Conservation (phyloP, 495 filamentous ascomycete genomes). For the Lophiostoma macrostomum region DNA sequence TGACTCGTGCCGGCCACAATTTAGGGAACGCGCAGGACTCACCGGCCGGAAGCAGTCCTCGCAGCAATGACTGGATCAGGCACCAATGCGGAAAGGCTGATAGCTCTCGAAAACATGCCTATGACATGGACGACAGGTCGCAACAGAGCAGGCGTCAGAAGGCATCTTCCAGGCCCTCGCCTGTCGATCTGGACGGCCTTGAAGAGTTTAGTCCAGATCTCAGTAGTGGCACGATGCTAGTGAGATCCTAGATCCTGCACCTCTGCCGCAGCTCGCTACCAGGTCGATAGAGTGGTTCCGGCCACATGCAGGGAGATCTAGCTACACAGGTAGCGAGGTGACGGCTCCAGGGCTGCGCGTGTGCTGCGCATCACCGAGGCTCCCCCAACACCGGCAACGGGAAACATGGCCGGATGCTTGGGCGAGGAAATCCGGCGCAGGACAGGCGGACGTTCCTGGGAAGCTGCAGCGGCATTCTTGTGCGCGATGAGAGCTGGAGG, state of each 20-base stretch:
- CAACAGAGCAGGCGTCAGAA: constrained; percentile 9
- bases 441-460: too few relatives aligned
- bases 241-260: constrained; percentile 12
- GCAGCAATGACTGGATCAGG: too few relatives aligned
- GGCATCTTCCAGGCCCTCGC: constrained; percentile 17
- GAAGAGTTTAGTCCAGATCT: constrained; percentile 15
- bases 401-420: too few relatives aligned
- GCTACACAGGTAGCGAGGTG: background rate
- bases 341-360: background rate
- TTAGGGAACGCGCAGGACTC: constrained; percentile 14
- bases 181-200: constrained; percentile 14
- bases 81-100: too few relatives aligned
- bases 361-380: background rate
- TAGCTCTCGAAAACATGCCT: too few relatives aligned
- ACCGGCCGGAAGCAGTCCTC: constrained; percentile 1
- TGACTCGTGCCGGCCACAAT: constrained; percentile 12
- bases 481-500: background rate
- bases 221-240: background rate
- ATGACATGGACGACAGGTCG: constrained; percentile 1
- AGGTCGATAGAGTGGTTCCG: constrained; percentile 12
- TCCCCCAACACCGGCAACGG: too few relatives aligned
- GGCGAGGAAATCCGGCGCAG: constrained; percentile 7
- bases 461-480: too few relatives aligned
- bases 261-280: too few relatives aligned
- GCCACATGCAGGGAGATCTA: constrained; percentile 12